These are phyloP conservation scores for Pinus albicaulis DNA, from an alignment of 75 land plant species.

Conservation along the genomic window DNA sequence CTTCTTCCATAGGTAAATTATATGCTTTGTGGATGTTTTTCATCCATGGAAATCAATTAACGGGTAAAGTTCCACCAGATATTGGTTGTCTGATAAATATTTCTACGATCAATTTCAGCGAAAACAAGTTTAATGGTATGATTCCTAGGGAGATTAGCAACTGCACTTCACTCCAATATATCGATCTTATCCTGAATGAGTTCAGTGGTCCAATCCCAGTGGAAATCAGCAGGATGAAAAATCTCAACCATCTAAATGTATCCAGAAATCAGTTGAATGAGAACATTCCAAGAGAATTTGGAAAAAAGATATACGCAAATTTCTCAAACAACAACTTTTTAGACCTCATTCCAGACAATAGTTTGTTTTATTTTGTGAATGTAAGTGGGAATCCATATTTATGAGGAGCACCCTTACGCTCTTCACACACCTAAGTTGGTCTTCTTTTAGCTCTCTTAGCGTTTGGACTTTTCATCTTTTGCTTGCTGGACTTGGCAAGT, in stretches of 20 bases:
- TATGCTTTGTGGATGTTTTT: slow-evolving; percentile 20
- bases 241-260: slow-evolving; percentile 26
- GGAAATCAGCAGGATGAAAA: slow-evolving; percentile 9
- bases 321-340: slow-evolving; percentile 53
- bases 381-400: slow-evolving; percentile 36
- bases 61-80: slow-evolving; percentile 21
- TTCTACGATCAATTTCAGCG: slow-evolving; percentile 16
- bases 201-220: slow-evolving; percentile 29
- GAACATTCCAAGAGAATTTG: slow-evolving; percentile 23
- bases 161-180: slow-evolving; percentile 16
- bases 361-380: slow-evolving; percentile 44
- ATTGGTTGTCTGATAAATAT: slow-evolving; percentile 23
- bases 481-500: slow-evolving; percentile 47
- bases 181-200: slow-evolving; percentile 30
- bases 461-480: slow-evolving; percentile 33
- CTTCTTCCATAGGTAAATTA: slow-evolving; percentile 19
- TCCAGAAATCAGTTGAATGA: slow-evolving; percentile 27
- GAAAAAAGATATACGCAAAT: slow-evolving; percentile 31
- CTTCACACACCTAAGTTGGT: background rate
- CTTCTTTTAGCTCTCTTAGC: slow-evolving; percentile 33
- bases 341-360: slow-evolving; percentile 32
- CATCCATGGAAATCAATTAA: slow-evolving; percentile 17
- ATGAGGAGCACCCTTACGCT: slow-evolving; percentile 27
- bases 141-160: slow-evolving; percentile 26
- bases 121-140: slow-evolving; percentile 19